phyloP scores from a whole-genome alignment of 2,329 filamentous ascomycete species.

The Phoma herbarum region DNA sequence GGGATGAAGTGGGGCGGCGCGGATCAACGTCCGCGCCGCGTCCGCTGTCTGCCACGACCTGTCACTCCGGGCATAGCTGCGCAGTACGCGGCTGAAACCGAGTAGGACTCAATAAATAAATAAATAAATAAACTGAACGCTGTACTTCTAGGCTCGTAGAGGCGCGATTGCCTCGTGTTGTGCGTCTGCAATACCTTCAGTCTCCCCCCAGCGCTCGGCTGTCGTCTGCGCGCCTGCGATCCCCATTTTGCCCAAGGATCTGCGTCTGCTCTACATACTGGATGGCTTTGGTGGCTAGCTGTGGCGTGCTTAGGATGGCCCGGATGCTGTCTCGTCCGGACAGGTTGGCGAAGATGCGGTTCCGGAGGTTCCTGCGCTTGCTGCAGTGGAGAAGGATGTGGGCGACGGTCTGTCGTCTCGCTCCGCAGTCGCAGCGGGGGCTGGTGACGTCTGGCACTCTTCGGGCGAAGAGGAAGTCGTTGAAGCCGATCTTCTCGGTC shows the following conservation, averaged over 20 bases:
- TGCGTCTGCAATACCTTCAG: too few relatives aligned
- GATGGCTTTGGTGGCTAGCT: conserved; percentile 25
- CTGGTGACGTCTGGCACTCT: conserved; percentile 4
- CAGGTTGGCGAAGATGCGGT: conserved; percentile 7
- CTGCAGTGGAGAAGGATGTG: conserved; percentile 20
- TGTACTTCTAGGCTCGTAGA: too few relatives aligned
- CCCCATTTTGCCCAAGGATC: conserved; percentile 33
- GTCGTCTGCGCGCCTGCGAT: conserved; percentile 18
- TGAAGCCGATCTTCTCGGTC: conserved; percentile 27
- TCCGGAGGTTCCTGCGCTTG: conserved; percentile 4
- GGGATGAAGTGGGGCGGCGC: too few relatives aligned
- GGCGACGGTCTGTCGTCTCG: too few relatives aligned
- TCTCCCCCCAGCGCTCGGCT: too few relatives aligned
- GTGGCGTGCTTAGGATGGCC: conserved; percentile 65
- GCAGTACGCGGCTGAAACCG: too few relatives aligned
- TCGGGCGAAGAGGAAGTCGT: conserved; percentile 4
- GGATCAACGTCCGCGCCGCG: too few relatives aligned
- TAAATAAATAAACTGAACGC: too few relatives aligned
- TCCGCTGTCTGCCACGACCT: too few relatives aligned
- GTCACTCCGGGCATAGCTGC: too few relatives aligned
- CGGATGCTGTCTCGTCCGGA: conserved; percentile 1
- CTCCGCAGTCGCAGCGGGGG: background rate
- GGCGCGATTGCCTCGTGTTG: too few relatives aligned
- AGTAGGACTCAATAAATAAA: too few relatives aligned
- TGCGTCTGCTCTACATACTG: conserved; percentile 29